Base-by-base conservation (phyloP, 495 filamentous ascomycete species). In the Talaromyces wortmannii region DNA sequence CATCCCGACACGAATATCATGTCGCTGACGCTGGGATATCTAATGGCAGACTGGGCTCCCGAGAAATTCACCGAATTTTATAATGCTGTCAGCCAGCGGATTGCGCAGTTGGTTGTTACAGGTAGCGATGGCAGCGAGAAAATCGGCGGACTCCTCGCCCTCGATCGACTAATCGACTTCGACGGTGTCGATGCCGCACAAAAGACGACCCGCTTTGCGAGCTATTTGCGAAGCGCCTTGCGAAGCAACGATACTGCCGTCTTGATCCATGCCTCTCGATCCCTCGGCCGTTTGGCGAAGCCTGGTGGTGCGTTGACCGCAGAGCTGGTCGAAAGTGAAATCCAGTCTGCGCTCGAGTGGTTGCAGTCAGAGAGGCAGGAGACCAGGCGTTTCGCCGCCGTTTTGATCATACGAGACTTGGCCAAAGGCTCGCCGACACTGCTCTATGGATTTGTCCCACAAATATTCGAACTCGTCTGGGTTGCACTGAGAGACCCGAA, bases 251-350 rank as follows among this genome's bases (percentile, higher is more conserved):
- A 97, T 57, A 88, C 85, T 55, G 80, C 79, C 31, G 89, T 92
- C 12, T 89, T 99, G 83, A 79, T 94, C 30, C 82, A 85, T 40
- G 95, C 94, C 12, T 91, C 94, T 45, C 81, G 85, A 59, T 91
- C 91, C 10, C 76, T 99, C 18, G 95, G 94, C 32, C 87, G 87
- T 60, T 80, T 99, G 48, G 95, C 92, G 56, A 84, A 85, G 57
- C 95, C 94, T 3, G 95, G 94, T 45, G 94, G 94, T 45, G 91
- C 94, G 40, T 77, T 99, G 51, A 96, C 95, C 40, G 94, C 94
- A 2, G 95, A 97, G 71, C 75, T 99, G 44, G 95, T 99, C 43
- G 94, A 99, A 61, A 89, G 91, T 56, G 95, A 99, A 66, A 90
- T 97, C 44, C 91, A 96, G 64, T 88, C 89, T 7, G 92, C 94